These are phyloP conservation scores for Xylariaceae sp. DNA, from an alignment of 2,329 filamentous ascomycete species.

Conservation along the genomic window DNA sequence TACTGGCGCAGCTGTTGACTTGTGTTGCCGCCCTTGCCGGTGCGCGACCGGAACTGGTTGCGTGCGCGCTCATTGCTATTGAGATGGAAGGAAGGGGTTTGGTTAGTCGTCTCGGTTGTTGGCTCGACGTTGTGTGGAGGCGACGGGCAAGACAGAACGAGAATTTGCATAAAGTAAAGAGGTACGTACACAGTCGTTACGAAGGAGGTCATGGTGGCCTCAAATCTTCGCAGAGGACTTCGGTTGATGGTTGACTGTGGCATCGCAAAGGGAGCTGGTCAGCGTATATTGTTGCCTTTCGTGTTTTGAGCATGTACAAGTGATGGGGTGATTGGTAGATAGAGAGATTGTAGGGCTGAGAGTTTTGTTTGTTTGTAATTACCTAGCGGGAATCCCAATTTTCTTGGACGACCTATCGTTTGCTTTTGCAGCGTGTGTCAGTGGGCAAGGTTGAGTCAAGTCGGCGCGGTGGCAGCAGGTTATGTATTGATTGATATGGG, in stretches of 20 bases:
- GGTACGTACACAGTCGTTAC: constrained; percentile 56
- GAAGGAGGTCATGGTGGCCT: constrained; percentile 63
- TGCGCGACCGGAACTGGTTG: constrained; percentile 84
- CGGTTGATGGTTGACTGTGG: constrained; percentile 17
- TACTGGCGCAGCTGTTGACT: constrained; percentile 94
- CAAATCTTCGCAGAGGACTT: constrained; percentile 20
- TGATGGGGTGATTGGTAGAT: background rate
- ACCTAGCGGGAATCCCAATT: constrained; percentile 3
- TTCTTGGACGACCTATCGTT: background rate
- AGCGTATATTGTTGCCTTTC: constrained; percentile 16
- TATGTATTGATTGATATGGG: constrained; percentile 9
- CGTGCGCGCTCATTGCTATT: constrained; percentile 77
- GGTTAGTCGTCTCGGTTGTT: background rate
- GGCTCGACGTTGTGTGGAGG: background rate
- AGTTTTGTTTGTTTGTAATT: background rate
- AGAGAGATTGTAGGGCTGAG: background rate
- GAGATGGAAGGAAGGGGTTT: constrained; percentile 7
- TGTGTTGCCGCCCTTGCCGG: constrained; percentile 77
- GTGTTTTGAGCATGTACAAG: background rate
- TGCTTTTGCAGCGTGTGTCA: background rate
- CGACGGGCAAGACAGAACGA: constrained; percentile 23
- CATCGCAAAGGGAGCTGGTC: constrained; percentile 22
- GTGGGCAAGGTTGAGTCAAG: constrained; percentile 1
- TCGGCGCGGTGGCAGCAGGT: constrained; percentile 4
- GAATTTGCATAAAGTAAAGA: background rate